Evolutionary conservation across 2,329 filamentous ascomycete genomes (phyloP), one percentile per base, ranked within the genome.

Genomic region (Penicillium nordicum): DNA sequence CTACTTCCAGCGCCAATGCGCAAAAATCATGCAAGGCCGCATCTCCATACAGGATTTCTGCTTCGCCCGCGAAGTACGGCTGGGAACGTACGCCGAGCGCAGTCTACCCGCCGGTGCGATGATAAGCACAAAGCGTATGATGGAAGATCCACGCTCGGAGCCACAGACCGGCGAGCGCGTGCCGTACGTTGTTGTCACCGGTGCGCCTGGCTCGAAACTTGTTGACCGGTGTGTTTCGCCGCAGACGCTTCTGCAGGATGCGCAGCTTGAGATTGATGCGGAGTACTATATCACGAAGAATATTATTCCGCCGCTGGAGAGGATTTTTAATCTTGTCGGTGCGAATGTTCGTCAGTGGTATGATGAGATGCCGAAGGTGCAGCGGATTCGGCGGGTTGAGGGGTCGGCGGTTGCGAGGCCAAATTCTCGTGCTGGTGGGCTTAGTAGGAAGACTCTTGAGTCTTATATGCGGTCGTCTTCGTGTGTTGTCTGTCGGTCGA

Each of bases 201-300:
- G 94, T 4, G 90, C 89, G 0, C 94, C 94, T 0, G 91, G 92
- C 0, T 88, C 92, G 8, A 80, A 91, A 30, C 82, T 99, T 9
- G 87, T 92, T 63, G 93, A 97, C 72, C 88, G 94, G 12, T 96
- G 92, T 69, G 89, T 99, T 0, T 84, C 90, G 32, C 94, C 94
- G 0, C 92, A 97, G 66, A 86, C 87, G 10, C 79, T 97, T 4
- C 81, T 97, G 1, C 79, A 84, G 51, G 90, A 90, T 62, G 85
- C 89, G 23, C 84, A 93, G 65, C 83, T 88, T 49, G 87, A 91
- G 65, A 82, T 99, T 18, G 94, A 99, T 68, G 88, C 92, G 0
- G 92, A 97, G 65, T 99, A 99, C 75, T 99, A 99, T 77, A 97
- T 99, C 67, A 85, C 84, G 18, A 97, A 97, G 78, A 97, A 97